phyloP scores from a whole-genome alignment of 768 basidiomycete species.

The Hericium erinaceus region DNA sequence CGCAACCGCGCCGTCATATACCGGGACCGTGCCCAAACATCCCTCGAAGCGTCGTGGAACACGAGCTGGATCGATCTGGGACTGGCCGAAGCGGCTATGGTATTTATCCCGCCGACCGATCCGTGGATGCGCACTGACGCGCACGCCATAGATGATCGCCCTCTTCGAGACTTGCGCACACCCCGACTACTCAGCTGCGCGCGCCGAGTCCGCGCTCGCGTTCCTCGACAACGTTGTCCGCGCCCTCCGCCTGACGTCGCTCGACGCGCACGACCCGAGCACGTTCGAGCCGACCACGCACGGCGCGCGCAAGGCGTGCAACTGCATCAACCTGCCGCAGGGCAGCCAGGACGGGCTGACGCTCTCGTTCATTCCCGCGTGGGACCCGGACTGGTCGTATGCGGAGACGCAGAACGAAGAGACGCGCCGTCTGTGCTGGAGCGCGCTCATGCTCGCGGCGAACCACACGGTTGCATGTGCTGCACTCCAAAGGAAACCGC shows the following conservation, averaged over 20 bases:
- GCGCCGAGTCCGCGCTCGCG: constrained; percentile 42
- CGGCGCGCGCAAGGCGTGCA: constrained; percentile 42
- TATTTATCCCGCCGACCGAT: constrained; percentile 16
- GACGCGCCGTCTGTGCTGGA: constrained; percentile 70
- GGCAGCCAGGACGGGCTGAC: constrained; percentile 24
- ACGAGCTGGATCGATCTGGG: constrained; percentile 48
- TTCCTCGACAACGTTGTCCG: constrained; percentile 59
- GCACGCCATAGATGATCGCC: constrained; percentile 49
- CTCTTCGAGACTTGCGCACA: constrained; percentile 72
- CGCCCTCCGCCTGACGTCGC: constrained; percentile 40
- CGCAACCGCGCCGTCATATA: constrained; percentile 49
- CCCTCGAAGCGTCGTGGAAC: constrained; percentile 42
- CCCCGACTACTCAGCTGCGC: constrained; percentile 49
- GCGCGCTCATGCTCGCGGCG: constrained; percentile 57
- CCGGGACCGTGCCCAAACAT: constrained; percentile 44
- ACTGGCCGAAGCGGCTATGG: constrained; percentile 67
- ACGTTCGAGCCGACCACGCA: constrained; percentile 34
- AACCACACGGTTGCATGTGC: constrained; percentile 62
- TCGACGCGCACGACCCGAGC: constrained; percentile 48
- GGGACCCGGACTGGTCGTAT: constrained; percentile 50
- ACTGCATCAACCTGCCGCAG: constrained; percentile 27
- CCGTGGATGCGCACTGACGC: neutral
- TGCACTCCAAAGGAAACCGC: constrained; percentile 49
- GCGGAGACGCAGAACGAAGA: constrained; percentile 57
- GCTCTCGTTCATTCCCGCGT: constrained; percentile 42